A percentile compares a stretch with the other conserved stretches of the same genome.
Conservation (phyloP, 495 filamentous ascomycete species). For the Daldinia decipiens region DNA sequence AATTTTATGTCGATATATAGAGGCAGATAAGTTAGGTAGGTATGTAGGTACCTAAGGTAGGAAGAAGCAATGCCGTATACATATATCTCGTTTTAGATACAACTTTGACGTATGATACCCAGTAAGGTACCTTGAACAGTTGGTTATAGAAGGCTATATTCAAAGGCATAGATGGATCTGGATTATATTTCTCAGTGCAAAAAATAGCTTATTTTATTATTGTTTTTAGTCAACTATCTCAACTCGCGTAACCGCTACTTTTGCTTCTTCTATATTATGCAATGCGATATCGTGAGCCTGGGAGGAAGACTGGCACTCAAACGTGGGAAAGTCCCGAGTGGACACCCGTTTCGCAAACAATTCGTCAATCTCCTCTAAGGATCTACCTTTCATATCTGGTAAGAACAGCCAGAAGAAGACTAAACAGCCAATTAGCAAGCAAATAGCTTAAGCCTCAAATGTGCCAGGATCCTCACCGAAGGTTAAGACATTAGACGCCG, state of each 20-base stretch:
- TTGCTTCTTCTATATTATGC: constrained; percentile 38
- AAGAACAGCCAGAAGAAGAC: constrained; percentile 45
- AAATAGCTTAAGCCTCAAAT: not conserved
- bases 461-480: constrained; percentile 34
- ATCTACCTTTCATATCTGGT: constrained; percentile 45
- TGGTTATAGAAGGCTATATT: not conserved
- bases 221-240: constrained; percentile 5
- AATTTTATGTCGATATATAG: not conserved
- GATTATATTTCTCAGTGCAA: not conserved
- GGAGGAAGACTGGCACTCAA: constrained; percentile 39
- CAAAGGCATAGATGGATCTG: not conserved
- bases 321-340: constrained; percentile 35
- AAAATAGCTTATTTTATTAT: not conserved
- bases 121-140: no score
- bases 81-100: not conserved
- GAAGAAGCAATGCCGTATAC: not conserved
- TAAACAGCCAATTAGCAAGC: constrained; percentile 17
- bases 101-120: not conserved
- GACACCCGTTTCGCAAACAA: constrained; percentile 41
- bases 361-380: constrained; percentile 47
- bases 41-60: no score
- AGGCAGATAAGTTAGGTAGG: not conserved
- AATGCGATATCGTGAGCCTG: constrained; percentile 33
- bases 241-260: constrained; percentile 15
- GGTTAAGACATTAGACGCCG: constrained; percentile 39